Base-by-base conservation (phyloP, 176 grass and related monocot genomes). In the Thalia dealbata region DNA sequence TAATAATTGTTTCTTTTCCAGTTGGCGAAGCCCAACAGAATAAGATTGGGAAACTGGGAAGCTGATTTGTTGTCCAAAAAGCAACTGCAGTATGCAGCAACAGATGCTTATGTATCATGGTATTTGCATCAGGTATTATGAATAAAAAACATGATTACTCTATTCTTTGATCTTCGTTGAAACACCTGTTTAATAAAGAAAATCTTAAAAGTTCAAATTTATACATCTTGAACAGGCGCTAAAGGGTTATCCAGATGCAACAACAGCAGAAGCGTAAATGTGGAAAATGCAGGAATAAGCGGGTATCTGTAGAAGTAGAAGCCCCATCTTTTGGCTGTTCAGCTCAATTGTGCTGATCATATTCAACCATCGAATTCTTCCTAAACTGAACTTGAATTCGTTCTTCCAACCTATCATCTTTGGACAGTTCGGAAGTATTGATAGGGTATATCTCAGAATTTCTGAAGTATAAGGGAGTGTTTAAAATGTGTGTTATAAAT, bases 11-110 rank as follows among this genome's bases (percentile, higher is more conserved):
- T 78, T 56, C 50, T 58, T 83, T 9, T 78, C 43, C 59, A 99
- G 95, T 76, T 99, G 51, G 78, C 78, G 14, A 99, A 93, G 73
- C 95, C 90, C 8, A 84, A 71, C 25, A 99, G 88, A 78, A 91
- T 91, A 81, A 88, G 85, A 79, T 78, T 99, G 85, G 90, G 90
- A 81, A 99, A 99, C 64, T 99, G 95, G 90, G 95, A 99, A 83
- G 52, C 85, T 73, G 25, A n/a, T 61, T 32, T 81, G 74, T 84
- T 93, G 72, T 83, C 85, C 62, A 93, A 77, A 71, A 62, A 84
- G 50, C 83, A 93, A 83, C 78, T 99, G 28, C 82, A 85, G 41
- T 99, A 99, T 84, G 95, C 87, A 77, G 95, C 95, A 45, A 99
- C 90, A 72, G 95, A 99, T 88, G 95, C 95, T 15, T 99, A 84